Evolutionary conservation across 2,329 filamentous ascomycete genomes (phyloP).

Genomic region (Cordyceps cateniannulata): DNA sequence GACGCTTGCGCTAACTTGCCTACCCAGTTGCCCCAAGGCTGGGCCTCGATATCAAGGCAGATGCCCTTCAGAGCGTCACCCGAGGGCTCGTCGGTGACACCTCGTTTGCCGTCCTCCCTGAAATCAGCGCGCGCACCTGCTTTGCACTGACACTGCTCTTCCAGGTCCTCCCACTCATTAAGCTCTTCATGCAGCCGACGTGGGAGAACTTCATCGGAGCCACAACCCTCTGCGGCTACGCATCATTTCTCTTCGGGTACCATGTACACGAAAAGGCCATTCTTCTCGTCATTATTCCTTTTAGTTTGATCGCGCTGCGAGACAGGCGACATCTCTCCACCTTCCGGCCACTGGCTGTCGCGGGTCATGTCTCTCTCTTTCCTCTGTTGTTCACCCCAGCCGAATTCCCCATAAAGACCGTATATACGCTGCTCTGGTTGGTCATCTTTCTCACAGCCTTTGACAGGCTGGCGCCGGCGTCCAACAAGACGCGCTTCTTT

Average conservation of each 20-base stretch:
- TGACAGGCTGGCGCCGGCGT: slow-evolving; percentile 79
- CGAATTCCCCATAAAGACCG: slow-evolving; percentile 89
- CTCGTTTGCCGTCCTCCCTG: slow-evolving; percentile 85
- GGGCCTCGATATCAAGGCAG: slow-evolving; percentile 63
- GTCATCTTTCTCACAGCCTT: slow-evolving; percentile 79
- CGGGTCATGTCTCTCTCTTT: slow-evolving; percentile 92
- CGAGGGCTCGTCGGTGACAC: slow-evolving; percentile 90
- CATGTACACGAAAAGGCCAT: slow-evolving; percentile 98
- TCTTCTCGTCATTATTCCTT: slow-evolving; percentile 87
- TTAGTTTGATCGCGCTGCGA: slow-evolving; percentile 83
- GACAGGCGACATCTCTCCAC: slow-evolving; percentile 87
- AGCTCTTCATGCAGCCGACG: slow-evolving; percentile 71
- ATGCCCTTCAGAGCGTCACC: slow-evolving; percentile 82
- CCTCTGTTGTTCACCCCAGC: slow-evolving; percentile 85
- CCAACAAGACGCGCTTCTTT: slow-evolving; percentile 74
- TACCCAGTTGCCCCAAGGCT: slow-evolving; percentile 71
- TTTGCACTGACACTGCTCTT: slow-evolving; percentile 79
- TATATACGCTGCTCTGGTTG: slow-evolving; percentile 91
- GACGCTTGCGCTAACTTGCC: background rate
- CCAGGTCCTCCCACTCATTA: slow-evolving; percentile 71
- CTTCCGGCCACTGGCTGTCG: slow-evolving; percentile 85
- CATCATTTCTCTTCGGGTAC: slow-evolving; percentile 96
- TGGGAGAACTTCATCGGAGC: slow-evolving; percentile 89
- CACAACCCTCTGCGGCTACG: slow-evolving; percentile 87
- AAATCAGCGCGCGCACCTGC: slow-evolving; percentile 72